Percentiles rank a stretch among this genome's conserved stretches.
Conservation (phyloP, 2,329 filamentous ascomycete species). For the Reticulascus tulasneorum region DNA sequence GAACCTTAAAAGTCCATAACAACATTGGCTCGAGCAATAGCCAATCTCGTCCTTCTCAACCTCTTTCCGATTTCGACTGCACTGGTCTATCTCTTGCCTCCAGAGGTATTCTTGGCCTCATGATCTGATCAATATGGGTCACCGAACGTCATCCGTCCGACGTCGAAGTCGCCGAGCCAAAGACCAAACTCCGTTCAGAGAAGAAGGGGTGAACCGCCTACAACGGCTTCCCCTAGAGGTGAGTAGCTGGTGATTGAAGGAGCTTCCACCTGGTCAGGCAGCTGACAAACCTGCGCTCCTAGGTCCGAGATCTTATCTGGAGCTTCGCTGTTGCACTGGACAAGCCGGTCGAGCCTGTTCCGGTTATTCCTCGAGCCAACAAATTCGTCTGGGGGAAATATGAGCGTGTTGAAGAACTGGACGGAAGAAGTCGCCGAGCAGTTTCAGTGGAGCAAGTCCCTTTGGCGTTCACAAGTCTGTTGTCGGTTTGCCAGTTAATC, state of each 20-base stretch:
- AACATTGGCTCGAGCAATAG: not conserved
- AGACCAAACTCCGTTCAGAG: too few relatives aligned
- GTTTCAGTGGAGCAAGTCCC: too few relatives aligned
- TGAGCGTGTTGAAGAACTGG: too few relatives aligned
- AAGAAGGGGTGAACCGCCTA: too few relatives aligned
- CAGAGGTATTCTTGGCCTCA: not conserved
- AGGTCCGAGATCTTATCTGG: conserved; percentile 3
- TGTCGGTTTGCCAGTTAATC: conserved; percentile 1
- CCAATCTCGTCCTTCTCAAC: not conserved
- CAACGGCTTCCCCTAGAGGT: too few relatives aligned
- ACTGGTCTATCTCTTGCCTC: not conserved
- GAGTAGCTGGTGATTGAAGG: too few relatives aligned
- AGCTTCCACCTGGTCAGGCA: not conserved
- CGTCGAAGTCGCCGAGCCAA: too few relatives aligned
- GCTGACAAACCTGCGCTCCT: not conserved
- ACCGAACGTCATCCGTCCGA: not conserved
- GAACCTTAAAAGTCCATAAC: not conserved
- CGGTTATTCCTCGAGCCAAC: not conserved
- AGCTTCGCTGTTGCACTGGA: conserved; percentile 1
- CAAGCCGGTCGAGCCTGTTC: not conserved
- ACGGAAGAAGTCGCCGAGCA: too few relatives aligned
- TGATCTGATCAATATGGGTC: not conserved
- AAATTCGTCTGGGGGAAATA: conserved; percentile 1
- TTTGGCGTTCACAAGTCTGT: not conserved
- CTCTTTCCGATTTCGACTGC: not conserved